Evolutionary conservation across 192 early-diverging fungal species (phyloP).

Genomic region (Entomortierella parvispora): DNA sequence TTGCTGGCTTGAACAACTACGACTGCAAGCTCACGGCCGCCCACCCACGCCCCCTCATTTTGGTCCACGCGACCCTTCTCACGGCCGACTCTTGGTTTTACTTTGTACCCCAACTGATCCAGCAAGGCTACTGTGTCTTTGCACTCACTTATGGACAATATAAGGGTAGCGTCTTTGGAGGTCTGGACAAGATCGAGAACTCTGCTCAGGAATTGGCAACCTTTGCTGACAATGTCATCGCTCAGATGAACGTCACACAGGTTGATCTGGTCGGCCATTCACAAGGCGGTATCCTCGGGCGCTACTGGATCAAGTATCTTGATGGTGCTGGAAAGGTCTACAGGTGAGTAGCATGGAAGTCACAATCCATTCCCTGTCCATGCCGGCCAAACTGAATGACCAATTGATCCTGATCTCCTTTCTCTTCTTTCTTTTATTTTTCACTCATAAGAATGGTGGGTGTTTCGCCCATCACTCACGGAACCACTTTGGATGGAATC

Average conservation of each 20-base stretch:
- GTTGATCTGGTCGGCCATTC: constrained; percentile 44
- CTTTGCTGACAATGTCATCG: constrained; percentile 27
- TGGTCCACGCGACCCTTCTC: constrained; percentile 23
- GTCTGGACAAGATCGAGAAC: constrained; percentile 25
- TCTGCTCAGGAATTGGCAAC: constrained; percentile 20
- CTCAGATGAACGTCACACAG: constrained; percentile 9
- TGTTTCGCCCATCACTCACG: constrained; percentile 35
- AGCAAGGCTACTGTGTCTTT: constrained; percentile 26
- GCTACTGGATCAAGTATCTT: constrained; percentile 45
- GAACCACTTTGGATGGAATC: constrained; percentile 23
- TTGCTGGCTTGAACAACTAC: constrained; percentile 22
- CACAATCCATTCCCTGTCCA: no score
- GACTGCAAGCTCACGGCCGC: constrained; percentile 21
- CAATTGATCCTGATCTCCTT: no score
- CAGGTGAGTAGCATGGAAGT: no score
- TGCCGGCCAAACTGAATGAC: no score
- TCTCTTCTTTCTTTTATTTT: no score
- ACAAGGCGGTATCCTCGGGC: constrained; percentile 34
- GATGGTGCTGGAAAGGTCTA: constrained; percentile 31
- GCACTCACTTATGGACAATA: constrained; percentile 28
- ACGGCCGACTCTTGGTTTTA: constrained; percentile 17
- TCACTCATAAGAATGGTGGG: not conserved
- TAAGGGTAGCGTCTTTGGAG: constrained; percentile 9
- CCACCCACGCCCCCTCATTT: constrained; percentile 28
- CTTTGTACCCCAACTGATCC: constrained; percentile 16